A percentile compares a stretch with the other conserved stretches of the same genome.
Evolutionary conservation across 1,284 basidiomycete genomes (phyloP).

Genomic region (Ustilago tritici): DNA sequence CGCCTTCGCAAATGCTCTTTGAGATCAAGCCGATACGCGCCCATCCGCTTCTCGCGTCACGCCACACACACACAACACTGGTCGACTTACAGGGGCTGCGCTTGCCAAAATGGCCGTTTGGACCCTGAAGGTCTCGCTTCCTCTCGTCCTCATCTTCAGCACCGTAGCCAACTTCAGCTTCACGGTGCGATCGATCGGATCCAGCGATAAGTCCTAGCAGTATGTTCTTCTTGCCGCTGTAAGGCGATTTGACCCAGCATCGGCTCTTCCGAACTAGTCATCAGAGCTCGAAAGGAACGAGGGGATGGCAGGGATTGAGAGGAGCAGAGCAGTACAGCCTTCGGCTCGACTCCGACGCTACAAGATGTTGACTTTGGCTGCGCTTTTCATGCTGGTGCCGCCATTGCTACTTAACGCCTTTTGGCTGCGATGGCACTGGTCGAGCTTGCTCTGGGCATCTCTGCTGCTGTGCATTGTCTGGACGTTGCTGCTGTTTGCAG

Average conservation of each 20-base stretch:
- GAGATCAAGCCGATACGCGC: conserved; percentile 16
- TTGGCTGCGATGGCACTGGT: conserved; percentile 29
- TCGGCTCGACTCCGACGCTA: neutral
- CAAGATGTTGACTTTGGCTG: conserved; percentile 18
- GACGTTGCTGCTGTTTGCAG: conserved; percentile 14
- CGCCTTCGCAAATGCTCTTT: neutral
- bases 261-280: neutral
- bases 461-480: conserved; percentile 31
- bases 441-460: conserved; percentile 35
- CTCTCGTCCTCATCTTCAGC: neutral
- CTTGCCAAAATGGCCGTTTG: conserved; percentile 9
- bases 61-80: neutral
- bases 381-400: conserved; percentile 19
- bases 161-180: neutral
- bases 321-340: too few species aligned
- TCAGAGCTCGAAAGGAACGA: neutral
- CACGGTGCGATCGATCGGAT: neutral
- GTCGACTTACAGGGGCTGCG: conserved; percentile 10
- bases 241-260: neutral
- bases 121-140: conserved; percentile 16
- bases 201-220: neutral
- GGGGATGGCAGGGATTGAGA: too few species aligned
- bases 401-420: conserved; percentile 35
- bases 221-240: neutral
- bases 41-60: conserved; percentile 16